Conservation (phyloP, 352 stramenopile genomes). For the Phytopythium delawarense region DNA sequence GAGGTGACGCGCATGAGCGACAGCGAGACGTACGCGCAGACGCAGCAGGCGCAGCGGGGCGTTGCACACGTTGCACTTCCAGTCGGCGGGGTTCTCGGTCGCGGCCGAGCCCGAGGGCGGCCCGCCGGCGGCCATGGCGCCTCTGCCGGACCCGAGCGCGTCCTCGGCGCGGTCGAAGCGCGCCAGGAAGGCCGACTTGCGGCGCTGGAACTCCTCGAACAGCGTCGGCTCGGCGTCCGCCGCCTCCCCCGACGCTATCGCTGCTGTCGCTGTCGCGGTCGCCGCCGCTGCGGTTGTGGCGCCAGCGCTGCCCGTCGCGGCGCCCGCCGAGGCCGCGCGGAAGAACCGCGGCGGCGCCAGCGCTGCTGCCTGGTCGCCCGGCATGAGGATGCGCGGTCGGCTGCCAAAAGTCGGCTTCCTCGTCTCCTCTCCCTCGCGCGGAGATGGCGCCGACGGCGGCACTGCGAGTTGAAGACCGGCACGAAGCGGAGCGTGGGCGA, state of each 20-base stretch:
- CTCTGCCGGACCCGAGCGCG: constrained; percentile 3
- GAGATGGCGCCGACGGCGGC: too few species aligned
- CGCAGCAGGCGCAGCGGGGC: constrained; percentile 40
- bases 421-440: neutral
- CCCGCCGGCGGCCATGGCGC: constrained; percentile 10
- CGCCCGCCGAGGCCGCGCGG: neutral
- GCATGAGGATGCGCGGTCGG: neutral
- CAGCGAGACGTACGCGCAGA: constrained; percentile 31
- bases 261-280: neutral
- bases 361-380: constrained; percentile 5
- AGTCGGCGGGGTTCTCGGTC: constrained; percentile 21
- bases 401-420: neutral
- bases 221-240: constrained; percentile 23
- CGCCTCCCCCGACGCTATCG: neutral
- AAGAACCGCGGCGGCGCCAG: neutral
- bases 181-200: constrained; percentile 44
- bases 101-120: constrained; percentile 1
- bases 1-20: constrained; percentile 3
- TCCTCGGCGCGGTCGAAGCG: constrained; percentile 36
- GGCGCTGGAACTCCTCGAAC: constrained; percentile 33
- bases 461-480: too few species aligned
- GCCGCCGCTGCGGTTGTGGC: neutral
- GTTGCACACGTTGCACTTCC: constrained; percentile 71
- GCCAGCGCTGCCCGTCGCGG: constrained; percentile 3
- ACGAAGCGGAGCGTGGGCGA: too few species aligned